Conservation (phyloP, 2,329 filamentous ascomycete species). For the Aphanocladium album region DNA sequence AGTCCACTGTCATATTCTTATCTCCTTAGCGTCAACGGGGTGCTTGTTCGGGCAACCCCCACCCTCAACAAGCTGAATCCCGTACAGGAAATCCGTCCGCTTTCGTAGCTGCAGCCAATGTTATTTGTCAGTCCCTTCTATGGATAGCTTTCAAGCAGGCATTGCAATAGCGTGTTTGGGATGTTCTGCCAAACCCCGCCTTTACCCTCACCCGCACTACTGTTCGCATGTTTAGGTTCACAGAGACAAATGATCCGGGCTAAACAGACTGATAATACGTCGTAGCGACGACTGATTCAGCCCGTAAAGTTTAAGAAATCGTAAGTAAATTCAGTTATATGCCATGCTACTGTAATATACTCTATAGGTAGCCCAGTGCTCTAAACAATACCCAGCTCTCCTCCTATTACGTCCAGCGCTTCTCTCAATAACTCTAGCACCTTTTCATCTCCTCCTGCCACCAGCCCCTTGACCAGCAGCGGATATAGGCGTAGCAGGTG, state of each 20-base stretch:
- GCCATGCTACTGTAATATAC: neutral
- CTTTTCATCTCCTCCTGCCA: constrained; percentile 53
- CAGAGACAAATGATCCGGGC: neutral
- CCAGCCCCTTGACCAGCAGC: constrained; percentile 61
- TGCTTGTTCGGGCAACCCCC: neutral
- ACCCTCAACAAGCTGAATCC: neutral
- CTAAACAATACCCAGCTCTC: constrained; percentile 41
- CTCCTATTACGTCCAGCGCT: constrained; percentile 58
- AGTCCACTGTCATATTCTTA: neutral
- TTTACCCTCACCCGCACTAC: neutral
- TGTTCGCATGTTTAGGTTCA: neutral
- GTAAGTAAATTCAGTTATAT: neutral
- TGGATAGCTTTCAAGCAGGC: neutral
- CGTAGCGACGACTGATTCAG: neutral
- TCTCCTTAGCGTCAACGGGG: neutral
- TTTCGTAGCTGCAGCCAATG: neutral
- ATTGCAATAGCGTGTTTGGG: neutral
- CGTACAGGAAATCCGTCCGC: neutral
- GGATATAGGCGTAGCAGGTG: constrained; percentile 81
- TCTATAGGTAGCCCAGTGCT: neutral
- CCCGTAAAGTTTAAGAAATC: no score
- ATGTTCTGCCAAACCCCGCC: neutral
- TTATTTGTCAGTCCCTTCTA: neutral
- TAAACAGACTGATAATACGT: neutral
- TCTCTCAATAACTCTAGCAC: constrained; percentile 53